A percentile compares a stretch with the other conserved stretches of the same genome.
Evolutionary conservation across 768 basidiomycete genomes (phyloP).

Genomic region (Suillus subluteus): DNA sequence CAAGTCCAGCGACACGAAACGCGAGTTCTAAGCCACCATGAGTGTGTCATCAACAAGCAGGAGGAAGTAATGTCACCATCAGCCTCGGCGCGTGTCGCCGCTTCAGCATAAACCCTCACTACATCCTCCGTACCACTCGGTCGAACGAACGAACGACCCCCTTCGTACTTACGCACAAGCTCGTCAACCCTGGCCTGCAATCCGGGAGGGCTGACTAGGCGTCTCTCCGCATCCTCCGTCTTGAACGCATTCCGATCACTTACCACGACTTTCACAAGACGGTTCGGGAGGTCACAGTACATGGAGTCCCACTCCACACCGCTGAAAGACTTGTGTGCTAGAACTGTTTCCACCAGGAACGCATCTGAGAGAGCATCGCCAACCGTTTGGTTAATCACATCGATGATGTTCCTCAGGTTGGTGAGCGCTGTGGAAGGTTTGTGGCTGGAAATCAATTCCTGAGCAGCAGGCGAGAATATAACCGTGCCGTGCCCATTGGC

Average conservation of each 20-base stretch:
- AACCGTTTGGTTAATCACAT: conserved; percentile 96
- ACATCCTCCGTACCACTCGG: conserved; percentile 99
- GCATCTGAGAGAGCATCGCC: conserved; percentile 97
- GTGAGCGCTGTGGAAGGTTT: conserved; percentile 78
- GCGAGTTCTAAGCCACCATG: conserved; percentile 65
- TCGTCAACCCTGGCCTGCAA: conserved; percentile 85
- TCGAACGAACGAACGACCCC: conserved; percentile 90
- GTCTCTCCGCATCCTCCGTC: conserved; percentile 93
- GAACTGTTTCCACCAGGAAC: conserved; percentile 91
- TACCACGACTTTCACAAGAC: conserved; percentile 92
- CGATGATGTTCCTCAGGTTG: conserved; percentile 75
- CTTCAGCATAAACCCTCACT: conserved; percentile 97
- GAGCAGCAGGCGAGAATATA: conserved; percentile 81
- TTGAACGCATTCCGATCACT: conserved; percentile 80
- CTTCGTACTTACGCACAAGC: conserved; percentile 73
- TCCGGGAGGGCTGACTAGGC: conserved; percentile 76
- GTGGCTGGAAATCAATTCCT: conserved; percentile 59
- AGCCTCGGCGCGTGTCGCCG: conserved; percentile 68
- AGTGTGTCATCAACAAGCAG: conserved; percentile 5
- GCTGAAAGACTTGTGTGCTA: conserved; percentile 86
- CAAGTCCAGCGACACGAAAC: conserved; percentile 81
- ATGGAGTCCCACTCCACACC: conserved; percentile 89
- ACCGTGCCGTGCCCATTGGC: conserved; percentile 99
- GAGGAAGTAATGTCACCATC: conserved; percentile 59
- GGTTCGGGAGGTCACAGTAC: conserved; percentile 93